phyloP scores from a whole-genome alignment of 805 yeast species.

The Pichia exigua region DNA sequence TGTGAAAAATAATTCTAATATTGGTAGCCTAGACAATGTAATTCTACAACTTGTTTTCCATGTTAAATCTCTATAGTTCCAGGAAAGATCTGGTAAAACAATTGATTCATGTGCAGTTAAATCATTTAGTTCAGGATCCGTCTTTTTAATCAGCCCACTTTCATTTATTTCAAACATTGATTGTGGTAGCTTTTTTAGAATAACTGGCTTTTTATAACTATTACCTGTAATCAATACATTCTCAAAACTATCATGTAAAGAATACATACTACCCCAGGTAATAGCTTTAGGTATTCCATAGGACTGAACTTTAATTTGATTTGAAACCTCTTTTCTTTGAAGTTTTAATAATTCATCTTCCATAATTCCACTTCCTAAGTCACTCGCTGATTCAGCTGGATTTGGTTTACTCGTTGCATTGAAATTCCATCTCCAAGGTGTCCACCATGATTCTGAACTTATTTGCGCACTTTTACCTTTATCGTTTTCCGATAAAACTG shows the following conservation, averaged over 20 bases:
- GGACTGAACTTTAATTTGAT: conserved; percentile 18
- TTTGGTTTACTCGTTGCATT: no score
- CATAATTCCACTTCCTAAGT: neutral
- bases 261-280: conserved; percentile 25
- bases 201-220: conserved; percentile 22
- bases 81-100: conserved; percentile 22
- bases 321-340: conserved; percentile 18
- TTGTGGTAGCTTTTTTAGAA: conserved; percentile 19
- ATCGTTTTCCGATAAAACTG: neutral
- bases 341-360: conserved; percentile 16
- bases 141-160: conserved; percentile 1
- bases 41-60: conserved; percentile 21
- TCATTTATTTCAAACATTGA: conserved; percentile 27
- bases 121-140: neutral
- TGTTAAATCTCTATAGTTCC: conserved; percentile 23
- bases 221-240: conserved; percentile 27
- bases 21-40: conserved; percentile 12
- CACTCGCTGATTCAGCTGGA: conserved; percentile 2
- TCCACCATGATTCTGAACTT: conserved; percentile 5
- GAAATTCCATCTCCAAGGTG: conserved; percentile 9
- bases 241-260: conserved; percentile 12
- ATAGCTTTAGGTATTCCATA: conserved; percentile 15
- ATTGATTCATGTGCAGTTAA: conserved; percentile 9
- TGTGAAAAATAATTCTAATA: conserved; percentile 13
- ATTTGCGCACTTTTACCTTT: neutral